These are phyloP conservation scores for Debaryomyces tyrocola DNA, from an alignment of 805 yeast genomes.

Conservation along the genomic window DNA sequence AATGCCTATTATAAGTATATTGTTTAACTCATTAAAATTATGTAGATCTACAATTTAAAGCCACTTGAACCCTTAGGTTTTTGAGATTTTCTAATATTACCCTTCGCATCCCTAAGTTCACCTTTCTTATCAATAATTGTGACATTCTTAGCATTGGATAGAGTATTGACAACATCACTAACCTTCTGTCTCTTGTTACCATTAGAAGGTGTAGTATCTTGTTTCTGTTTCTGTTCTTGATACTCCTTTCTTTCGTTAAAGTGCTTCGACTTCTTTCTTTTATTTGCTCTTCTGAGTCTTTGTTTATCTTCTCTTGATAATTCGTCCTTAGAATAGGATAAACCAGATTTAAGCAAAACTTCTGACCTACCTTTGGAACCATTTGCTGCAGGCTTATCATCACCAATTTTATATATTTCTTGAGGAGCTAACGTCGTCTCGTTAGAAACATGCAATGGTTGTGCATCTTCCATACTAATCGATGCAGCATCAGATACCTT, in stretches of 20 bases:
- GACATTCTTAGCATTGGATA: slow-evolving; percentile 70
- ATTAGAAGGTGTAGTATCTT: slow-evolving; percentile 19
- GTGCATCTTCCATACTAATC: slow-evolving; percentile 93
- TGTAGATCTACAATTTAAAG: not conserved
- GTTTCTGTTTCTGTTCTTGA: slow-evolving; percentile 26
- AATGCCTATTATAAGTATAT: no score
- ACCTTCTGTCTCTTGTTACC: slow-evolving; percentile 53
- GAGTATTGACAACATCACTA: slow-evolving; percentile 66
- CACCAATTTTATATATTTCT: slow-evolving; percentile 69
- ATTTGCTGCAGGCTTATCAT: slow-evolving; percentile 31
- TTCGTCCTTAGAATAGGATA: slow-evolving; percentile 79
- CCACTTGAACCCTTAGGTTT: not conserved
- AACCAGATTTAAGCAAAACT: slow-evolving; percentile 72
- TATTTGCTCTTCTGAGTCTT: slow-evolving; percentile 80
- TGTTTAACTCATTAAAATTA: no score
- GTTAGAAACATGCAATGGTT: slow-evolving; percentile 77
- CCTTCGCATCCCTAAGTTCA: slow-evolving; percentile 68
- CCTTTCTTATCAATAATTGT: slow-evolving; percentile 79
- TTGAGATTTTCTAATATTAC: slow-evolving; percentile 53
- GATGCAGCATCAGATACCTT: slow-evolving; percentile 73
- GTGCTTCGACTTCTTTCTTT: slow-evolving; percentile 71
- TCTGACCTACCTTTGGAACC: slow-evolving; percentile 44
- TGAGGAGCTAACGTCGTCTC: slow-evolving; percentile 89
- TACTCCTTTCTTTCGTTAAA: slow-evolving; percentile 35
- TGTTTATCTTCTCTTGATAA: slow-evolving; percentile 82